Evolutionary conservation across 257 asterid species (phyloP).

Genomic region (Buddleja alternifolia): DNA sequence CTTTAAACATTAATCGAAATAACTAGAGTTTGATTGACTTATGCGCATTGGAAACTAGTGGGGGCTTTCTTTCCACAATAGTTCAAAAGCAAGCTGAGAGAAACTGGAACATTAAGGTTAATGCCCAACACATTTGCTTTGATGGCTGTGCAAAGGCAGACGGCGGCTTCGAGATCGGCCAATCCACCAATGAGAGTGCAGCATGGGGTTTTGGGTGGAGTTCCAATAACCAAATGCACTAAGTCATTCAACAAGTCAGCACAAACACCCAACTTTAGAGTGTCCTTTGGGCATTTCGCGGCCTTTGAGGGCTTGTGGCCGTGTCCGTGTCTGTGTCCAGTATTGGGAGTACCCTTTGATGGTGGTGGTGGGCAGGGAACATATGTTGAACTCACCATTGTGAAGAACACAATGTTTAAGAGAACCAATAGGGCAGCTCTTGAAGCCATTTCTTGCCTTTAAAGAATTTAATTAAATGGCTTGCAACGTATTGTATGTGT

Average conservation of each 20-base stretch:
- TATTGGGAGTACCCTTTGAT: not conserved
- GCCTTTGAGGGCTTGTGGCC: not conserved
- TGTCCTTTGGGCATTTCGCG: conserved; percentile 41
- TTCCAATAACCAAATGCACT: conserved; percentile 27
- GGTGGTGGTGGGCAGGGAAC: conserved; percentile 25
- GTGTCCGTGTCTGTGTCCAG: not conserved
- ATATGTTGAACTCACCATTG: conserved; percentile 26
- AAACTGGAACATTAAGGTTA: conserved; percentile 39
- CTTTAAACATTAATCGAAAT: no score
- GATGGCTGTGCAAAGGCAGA: conserved; percentile 50
- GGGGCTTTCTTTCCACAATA: no score
- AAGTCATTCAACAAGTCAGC: conserved; percentile 34
- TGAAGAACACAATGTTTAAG: conserved; percentile 37
- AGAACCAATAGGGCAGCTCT: conserved; percentile 32
- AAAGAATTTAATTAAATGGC: not conserved
- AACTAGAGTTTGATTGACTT: no score
- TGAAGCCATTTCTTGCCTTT: no score
- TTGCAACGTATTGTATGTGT: not conserved
- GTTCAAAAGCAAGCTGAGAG: conserved; percentile 40
- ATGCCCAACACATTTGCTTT: conserved; percentile 43
- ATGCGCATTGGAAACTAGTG: no score
- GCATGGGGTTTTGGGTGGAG: conserved; percentile 39
- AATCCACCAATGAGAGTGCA: conserved; percentile 39
- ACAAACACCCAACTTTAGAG: conserved; percentile 42
- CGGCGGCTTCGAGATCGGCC: conserved; percentile 44